Percentiles rank a stretch among this genome's conserved stretches.
Evolutionary conservation across 306 rosid genomes (phyloP).

Genomic region (Mimosa bimucronata): DNA sequence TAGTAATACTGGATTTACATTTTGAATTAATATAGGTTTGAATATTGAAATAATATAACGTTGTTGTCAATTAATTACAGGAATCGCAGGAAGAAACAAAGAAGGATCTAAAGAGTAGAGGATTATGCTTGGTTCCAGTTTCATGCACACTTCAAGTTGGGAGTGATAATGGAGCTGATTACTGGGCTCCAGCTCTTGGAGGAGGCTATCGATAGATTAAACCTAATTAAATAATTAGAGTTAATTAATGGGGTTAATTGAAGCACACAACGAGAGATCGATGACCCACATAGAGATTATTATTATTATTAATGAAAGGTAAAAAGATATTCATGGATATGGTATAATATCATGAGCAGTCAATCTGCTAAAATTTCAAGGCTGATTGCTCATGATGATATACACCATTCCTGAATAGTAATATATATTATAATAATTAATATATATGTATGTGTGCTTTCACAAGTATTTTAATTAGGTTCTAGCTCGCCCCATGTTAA

Average conservation of each 20-base stretch:
- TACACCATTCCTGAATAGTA: slow-evolving; percentile 48
- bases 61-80: slow-evolving; percentile 37
- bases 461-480: slow-evolving; percentile 19
- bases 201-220: slow-evolving; percentile 54
- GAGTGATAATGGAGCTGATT: slow-evolving; percentile 80
- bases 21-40: background rate
- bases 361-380: slow-evolving; percentile 72
- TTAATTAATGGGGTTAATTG: slow-evolving; percentile 12
- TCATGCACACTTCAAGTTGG: slow-evolving; percentile 96
- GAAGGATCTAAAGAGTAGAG: slow-evolving; percentile 92
- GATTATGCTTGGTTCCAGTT: slow-evolving; percentile 93
- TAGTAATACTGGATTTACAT: background rate
- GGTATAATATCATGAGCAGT: slow-evolving; percentile 92
- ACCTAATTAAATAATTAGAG: background rate
- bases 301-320: background rate
- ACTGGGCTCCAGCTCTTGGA: slow-evolving; percentile 77
- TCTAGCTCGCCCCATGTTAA: slow-evolving; percentile 26
- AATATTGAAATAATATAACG: background rate
- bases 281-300: background rate
- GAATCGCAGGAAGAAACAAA: slow-evolving; percentile 62
- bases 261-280: slow-evolving; percentile 31
- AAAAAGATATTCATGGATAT: slow-evolving; percentile 41
- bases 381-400: slow-evolving; percentile 98
- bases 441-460: slow-evolving; percentile 26
- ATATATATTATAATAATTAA: background rate